phyloP scores from a whole-genome alignment of 139 green algal genomes.

The Ettlia oleoabundans region DNA sequence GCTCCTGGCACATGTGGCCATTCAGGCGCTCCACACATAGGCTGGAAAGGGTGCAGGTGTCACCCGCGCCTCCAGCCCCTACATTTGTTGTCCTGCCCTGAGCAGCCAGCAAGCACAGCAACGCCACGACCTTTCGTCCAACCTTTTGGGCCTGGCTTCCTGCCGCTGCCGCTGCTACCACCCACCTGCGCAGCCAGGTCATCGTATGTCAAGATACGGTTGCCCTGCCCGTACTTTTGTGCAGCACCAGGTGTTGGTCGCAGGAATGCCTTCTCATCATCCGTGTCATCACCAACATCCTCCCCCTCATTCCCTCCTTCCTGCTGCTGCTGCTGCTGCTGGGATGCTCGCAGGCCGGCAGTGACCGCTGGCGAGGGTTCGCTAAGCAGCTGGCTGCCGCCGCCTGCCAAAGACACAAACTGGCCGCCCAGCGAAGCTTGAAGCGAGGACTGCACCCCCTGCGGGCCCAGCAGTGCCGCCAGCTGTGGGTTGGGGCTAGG shows the following conservation, averaged over 20 bases:
- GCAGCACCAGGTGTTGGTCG: neutral
- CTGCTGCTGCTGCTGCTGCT: conserved; percentile 32
- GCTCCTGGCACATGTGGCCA: no score
- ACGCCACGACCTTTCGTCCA: neutral
- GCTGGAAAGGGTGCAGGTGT: no score
- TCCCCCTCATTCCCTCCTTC: conserved; percentile 1
- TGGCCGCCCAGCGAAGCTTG: neutral
- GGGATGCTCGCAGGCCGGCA: neutral
- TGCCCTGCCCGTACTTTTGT: conserved; percentile 29
- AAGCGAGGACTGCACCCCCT: neutral
- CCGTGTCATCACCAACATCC: neutral
- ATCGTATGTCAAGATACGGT: conserved; percentile 60
- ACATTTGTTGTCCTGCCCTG: no score
- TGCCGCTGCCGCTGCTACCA: no score
- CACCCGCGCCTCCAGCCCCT: no score
- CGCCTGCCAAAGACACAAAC: neutral
- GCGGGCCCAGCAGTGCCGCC: neutral
- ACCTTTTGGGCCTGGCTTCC: neutral
- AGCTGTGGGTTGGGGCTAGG: neutral
- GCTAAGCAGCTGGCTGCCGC: neutral
- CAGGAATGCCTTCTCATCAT: conserved; percentile 11
- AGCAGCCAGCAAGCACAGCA: no score
- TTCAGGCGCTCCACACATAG: no score
- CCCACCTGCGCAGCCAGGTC: conserved; percentile 57
- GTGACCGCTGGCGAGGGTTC: neutral